Evolutionary conservation across 345 rosid species (phyloP).

Genomic region (Kandelia obovata): DNA sequence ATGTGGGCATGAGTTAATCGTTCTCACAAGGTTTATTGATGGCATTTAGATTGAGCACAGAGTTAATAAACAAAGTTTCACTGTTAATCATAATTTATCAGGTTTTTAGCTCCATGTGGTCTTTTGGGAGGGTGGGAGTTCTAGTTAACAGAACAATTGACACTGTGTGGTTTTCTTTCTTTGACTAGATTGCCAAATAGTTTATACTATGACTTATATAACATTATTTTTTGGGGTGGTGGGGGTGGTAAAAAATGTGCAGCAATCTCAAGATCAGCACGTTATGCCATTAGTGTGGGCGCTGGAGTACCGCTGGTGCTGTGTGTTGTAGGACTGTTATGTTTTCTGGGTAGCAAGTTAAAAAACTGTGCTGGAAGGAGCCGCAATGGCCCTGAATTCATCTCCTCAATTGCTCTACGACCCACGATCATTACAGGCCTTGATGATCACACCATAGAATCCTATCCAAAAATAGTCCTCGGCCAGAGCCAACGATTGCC

Average conservation of each 20-base stretch:
- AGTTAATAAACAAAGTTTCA: too few relatives aligned
- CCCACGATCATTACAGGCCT: constrained; percentile 32
- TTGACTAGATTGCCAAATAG: too few relatives aligned
- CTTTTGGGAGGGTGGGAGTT: too few relatives aligned
- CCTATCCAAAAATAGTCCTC: constrained; percentile 51
- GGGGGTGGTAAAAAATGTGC: not conserved
- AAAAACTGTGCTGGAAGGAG: constrained; percentile 13
- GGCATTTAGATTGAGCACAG: too few relatives aligned
- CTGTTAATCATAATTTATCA: too few relatives aligned
- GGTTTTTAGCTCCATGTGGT: too few relatives aligned
- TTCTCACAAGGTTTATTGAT: too few relatives aligned
- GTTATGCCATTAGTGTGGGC: constrained; percentile 44
- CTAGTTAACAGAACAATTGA: too few relatives aligned
- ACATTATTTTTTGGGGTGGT: not conserved
- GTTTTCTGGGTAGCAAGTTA: constrained; percentile 38
- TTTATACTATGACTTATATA: too few relatives aligned
- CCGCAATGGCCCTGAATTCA: constrained; percentile 18
- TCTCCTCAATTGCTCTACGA: constrained; percentile 8
- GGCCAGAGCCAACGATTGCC: constrained; percentile 64
- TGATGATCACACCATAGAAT: constrained; percentile 37
- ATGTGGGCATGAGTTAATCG: too few relatives aligned
- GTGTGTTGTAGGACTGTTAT: constrained; percentile 33
- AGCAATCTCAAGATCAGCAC: constrained; percentile 44
- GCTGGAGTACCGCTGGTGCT: constrained; percentile 56
- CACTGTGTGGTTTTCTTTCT: too few relatives aligned